phyloP scores from a whole-genome alignment of 306 rosid species.

The Cucurbita pepo region DNA sequence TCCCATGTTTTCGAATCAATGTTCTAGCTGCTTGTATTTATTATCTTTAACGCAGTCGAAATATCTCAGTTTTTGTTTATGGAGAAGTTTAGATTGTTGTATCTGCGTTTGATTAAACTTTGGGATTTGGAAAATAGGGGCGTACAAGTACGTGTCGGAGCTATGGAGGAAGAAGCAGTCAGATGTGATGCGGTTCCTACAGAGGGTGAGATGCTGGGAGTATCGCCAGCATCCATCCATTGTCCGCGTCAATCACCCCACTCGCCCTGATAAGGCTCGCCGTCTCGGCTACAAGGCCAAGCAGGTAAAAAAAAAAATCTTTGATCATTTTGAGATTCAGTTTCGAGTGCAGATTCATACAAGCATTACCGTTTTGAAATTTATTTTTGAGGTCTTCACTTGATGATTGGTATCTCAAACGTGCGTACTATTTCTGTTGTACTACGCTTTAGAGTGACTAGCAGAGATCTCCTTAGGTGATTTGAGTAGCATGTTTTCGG shows the following conservation, averaged over 20 bases:
- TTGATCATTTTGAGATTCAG: background rate
- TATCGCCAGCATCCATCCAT: constrained; percentile 87
- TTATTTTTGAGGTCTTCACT: background rate
- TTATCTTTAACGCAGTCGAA: background rate
- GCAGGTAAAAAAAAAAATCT: constrained; percentile 30
- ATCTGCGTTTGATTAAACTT: background rate
- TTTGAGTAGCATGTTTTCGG: background rate
- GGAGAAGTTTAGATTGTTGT: background rate
- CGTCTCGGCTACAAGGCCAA: constrained; percentile 88
- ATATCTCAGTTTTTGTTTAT: background rate
- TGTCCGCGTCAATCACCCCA: constrained; percentile 66
- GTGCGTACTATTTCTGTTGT: background rate
- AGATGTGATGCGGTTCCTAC: constrained; percentile 77
- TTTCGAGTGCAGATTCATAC: background rate
- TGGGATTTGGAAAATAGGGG: constrained; percentile 28
- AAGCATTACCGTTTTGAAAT: background rate
- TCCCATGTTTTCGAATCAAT: background rate
- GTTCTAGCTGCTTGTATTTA: background rate
- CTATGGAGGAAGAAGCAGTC: constrained; percentile 91
- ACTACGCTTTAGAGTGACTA: background rate
- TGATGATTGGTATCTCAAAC: background rate
- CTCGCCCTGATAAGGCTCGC: constrained; percentile 93
- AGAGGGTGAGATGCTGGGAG: constrained; percentile 95
- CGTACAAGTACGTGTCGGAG: constrained; percentile 86
- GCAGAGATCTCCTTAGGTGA: no score